These are phyloP conservation scores for Entomophthora muscae DNA, from an alignment of 371 early-diverging fungal genomes.

Conservation along the genomic window DNA sequence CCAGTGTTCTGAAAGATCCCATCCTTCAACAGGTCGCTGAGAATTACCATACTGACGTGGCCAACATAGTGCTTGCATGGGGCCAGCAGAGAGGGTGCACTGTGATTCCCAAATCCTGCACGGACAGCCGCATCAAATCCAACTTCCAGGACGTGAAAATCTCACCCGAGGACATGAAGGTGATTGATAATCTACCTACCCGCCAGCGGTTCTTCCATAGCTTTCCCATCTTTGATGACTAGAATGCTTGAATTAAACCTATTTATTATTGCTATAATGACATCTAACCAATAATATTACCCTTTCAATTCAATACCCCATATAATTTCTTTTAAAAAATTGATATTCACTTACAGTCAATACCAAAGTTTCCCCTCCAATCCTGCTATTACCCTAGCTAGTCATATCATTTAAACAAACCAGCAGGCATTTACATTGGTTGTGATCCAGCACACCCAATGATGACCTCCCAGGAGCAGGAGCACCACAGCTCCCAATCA, in stretches of 20 bases:
- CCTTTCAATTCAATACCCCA: too few species aligned
- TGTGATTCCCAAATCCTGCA: conserved; percentile 44
- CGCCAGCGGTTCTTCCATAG: background rate
- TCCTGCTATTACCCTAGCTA: too few species aligned
- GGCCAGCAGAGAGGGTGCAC: conserved; percentile 28
- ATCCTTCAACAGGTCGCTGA: background rate
- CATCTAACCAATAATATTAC: too few species aligned
- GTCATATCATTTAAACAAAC: too few species aligned
- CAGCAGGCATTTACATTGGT: too few species aligned
- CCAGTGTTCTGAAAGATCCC: background rate
- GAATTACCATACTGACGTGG: conserved; percentile 8
- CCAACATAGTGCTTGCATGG: conserved; percentile 36
- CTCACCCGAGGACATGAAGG: background rate
- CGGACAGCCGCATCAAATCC: conserved; percentile 5
- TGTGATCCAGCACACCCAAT: too few species aligned
- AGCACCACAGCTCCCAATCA: too few species aligned
- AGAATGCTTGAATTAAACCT: background rate
- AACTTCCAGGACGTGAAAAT: background rate
- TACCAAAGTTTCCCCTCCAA: too few species aligned
- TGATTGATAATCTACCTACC: background rate
- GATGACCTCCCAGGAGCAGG: too few species aligned
- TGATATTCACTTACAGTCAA: too few species aligned
- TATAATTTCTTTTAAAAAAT: too few species aligned
- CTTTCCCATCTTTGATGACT: background rate
- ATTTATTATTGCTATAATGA: background rate